Percentiles rank a stretch among this genome's conserved stretches.
Conservation (phyloP, 1,284 basidiomycete genomes). For the Cystobasidium slooffiae region DNA sequence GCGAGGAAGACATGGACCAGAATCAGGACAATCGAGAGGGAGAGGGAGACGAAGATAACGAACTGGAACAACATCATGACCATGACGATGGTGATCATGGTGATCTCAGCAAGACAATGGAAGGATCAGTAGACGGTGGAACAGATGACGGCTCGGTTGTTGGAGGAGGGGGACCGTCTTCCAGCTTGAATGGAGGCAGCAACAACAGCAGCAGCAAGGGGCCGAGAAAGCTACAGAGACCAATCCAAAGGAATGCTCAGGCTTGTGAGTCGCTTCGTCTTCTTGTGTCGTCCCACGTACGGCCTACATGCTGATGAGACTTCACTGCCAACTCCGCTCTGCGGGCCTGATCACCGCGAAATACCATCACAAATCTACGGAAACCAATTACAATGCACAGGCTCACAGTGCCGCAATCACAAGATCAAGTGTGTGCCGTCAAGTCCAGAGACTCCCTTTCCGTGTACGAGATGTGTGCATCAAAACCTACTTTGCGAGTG, state of each 20-base stretch:
- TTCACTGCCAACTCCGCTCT: not conserved
- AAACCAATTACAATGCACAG: not conserved
- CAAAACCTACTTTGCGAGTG: conserved; percentile 35
- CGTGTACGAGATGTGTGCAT: conserved; percentile 33
- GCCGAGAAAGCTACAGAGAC: conserved; percentile 13
- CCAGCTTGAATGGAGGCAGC: conserved; percentile 9
- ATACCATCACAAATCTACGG: not conserved
- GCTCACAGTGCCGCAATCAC: conserved; percentile 25
- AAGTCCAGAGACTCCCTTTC: conserved; percentile 18
- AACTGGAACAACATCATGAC: not conserved
- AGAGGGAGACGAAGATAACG: not conserved
- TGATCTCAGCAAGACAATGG: conserved; percentile 13
- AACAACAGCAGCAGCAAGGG: conserved; percentile 1
- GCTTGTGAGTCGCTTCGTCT: conserved; percentile 11
- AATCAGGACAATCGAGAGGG: not conserved
- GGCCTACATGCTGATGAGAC: not conserved
- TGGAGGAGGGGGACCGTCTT: not conserved
- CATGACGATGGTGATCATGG: not conserved
- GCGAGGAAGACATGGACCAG: conserved; percentile 12
- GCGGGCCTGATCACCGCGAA: not conserved
- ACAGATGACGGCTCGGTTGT: not conserved
- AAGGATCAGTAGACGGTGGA: not conserved
- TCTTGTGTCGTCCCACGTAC: not conserved
- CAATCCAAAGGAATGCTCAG: conserved; percentile 18
- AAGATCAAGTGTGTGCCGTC: conserved; percentile 38